Evolutionary conservation across 768 basidiomycete genomes (phyloP), one percentile per base, ranked within the genome.

Genomic region (Calocybe gangraenosa): DNA sequence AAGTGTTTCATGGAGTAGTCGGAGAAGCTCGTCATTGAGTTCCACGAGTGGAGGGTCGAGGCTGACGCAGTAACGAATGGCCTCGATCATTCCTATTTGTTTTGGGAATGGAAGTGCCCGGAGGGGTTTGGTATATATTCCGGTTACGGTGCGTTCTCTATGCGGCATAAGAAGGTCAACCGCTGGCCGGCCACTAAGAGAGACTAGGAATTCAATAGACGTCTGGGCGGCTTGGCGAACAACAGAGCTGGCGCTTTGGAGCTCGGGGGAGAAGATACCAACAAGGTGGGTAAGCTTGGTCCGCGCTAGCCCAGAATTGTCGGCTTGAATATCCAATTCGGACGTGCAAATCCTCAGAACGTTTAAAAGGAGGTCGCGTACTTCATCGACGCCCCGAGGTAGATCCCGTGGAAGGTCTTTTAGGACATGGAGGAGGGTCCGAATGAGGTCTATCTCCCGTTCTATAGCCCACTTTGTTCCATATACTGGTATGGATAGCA

Each of bases 51-150:
- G 89, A 8, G 96, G 94, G 20, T 89, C 79, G 25, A 97, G 70
- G 46, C 81, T 87, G 50, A 99, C 81, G 60, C 92, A 91, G 62
- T 93, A 99, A 8, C 94, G 87, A 48, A 98, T 82, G 14, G 92
- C 92, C 57, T 98, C 96, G 48, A 98, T 92, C 78, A 97, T 93
- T 22, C 94, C 96, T 46, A 98, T 96, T 63, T 98, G 96, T 57
- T 92, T 91, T 13, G 86, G 76, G 61, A 97, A 94, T 1, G 93
- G 93, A 19, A 99, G 75, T 0, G 96, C 96, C 42, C 96, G 77
- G 15, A 99, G 76, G 10, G 96, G 96, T 59, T 98, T 97, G n/a
- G 88, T 90, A 68, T 87, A 98, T 53, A 99, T 93, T 2, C 86
- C 80, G 14, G 81, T 79, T 31, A 98, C 73, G 68, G 98, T 84